Conservation (phyloP, 306 rosid genomes). For the Cucurbita maxima region DNA sequence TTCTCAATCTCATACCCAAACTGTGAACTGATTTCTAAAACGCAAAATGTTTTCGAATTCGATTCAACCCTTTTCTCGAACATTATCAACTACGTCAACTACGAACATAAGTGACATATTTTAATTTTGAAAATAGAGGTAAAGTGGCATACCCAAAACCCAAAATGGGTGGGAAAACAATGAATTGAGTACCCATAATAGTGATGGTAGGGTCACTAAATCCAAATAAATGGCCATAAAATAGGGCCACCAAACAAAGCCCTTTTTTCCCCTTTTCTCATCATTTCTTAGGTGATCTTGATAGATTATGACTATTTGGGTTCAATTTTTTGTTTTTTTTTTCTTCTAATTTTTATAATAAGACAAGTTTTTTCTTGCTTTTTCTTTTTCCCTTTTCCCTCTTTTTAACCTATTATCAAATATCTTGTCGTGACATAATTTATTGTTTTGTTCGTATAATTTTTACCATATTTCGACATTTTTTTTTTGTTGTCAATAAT, state of each 20-base stretch:
- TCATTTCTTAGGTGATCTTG: neutral
- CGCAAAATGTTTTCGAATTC: no score
- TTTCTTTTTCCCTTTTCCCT: neutral
- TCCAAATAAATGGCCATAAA: neutral
- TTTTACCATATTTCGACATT: no score
- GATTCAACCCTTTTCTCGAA: no score
- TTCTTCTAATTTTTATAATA: neutral
- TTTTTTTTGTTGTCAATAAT: no score
- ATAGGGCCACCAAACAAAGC: neutral
- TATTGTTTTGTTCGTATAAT: no score
- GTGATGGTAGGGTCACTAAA: neutral
- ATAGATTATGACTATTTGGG: neutral
- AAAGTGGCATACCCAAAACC: neutral
- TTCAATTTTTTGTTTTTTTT: neutral
- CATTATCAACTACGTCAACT: no score
- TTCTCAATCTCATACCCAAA: no score
- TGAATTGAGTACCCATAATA: neutral
- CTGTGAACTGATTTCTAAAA: no score
- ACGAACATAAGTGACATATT: no score
- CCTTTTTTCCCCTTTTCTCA: neutral
- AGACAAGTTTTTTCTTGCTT: neutral
- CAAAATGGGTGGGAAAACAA: neutral
- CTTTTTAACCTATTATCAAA: neutral
- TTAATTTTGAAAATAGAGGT: neutral
- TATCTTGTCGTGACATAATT: neutral